A percentile compares a stretch with the other conserved stretches of the same genome.
These are phyloP conservation scores for Kondoa malvinella DNA, from an alignment of 768 basidiomycete genomes.

Conservation along the genomic window DNA sequence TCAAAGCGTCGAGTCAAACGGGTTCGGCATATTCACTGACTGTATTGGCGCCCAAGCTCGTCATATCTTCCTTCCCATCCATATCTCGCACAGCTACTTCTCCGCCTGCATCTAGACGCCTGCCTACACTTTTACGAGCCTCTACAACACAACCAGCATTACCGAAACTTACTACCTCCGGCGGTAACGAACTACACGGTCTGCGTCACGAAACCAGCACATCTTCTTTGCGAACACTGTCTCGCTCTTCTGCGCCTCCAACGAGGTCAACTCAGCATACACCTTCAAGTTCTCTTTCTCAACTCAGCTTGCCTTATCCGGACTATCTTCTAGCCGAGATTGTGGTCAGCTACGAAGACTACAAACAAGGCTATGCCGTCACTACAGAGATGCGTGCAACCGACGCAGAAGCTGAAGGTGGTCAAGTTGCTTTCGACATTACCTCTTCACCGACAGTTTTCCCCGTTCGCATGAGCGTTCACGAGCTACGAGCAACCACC, in stretches of 20 bases:
- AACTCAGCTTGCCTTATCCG: conserved; percentile 28
- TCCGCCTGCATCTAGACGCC: background rate
- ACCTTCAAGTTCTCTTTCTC: conserved; percentile 29
- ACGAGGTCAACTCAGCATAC: conserved; percentile 34
- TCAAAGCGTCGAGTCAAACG: background rate
- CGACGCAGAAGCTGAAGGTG: background rate
- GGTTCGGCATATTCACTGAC: background rate
- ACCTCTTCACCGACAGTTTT: conserved; percentile 15
- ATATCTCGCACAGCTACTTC: background rate
- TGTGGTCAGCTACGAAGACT: conserved; percentile 63
- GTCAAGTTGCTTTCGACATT: background rate
- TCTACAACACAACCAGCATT: background rate
- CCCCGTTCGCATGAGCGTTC: conserved; percentile 39
- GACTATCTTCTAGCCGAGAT: conserved; percentile 65
- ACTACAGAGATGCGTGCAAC: background rate
- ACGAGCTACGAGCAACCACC: conserved; percentile 51
- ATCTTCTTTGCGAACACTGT: background rate
- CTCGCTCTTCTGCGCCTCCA: conserved; percentile 31
- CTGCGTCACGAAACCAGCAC: background rate
- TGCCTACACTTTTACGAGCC: background rate
- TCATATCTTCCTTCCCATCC: background rate
- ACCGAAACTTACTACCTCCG: background rate
- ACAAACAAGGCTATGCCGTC: conserved; percentile 56
- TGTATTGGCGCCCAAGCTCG: background rate
- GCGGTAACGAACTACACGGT: background rate